Evolutionary conservation across 768 basidiomycete species (phyloP).

Genomic region (Ephemerocybe angulata): DNA sequence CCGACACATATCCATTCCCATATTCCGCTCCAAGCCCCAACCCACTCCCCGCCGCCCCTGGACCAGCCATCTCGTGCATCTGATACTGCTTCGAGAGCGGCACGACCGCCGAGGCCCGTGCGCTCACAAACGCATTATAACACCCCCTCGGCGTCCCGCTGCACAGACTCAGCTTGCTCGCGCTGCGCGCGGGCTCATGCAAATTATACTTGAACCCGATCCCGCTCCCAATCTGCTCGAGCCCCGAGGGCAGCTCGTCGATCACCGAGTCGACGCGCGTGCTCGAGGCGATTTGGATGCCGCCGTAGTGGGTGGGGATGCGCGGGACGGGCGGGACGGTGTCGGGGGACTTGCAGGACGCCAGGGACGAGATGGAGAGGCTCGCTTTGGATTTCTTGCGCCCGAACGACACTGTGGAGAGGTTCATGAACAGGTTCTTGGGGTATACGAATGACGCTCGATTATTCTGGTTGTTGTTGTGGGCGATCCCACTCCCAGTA

Average conservation of each 20-base stretch:
- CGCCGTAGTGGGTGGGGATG: conserved; percentile 11
- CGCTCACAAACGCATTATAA: conserved; percentile 12
- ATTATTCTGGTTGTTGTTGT: too few species aligned
- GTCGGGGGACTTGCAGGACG: too few species aligned
- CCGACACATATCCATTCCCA: too few species aligned
- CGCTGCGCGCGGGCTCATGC: conserved; percentile 19
- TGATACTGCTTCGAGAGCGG: too few species aligned
- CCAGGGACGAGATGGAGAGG: too few species aligned
- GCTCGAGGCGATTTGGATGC: conserved; percentile 32
- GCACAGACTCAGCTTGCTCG: conserved; percentile 26
- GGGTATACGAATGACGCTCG: conserved; percentile 1
- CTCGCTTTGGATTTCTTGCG: conserved; percentile 42
- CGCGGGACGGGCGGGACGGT: neutral
- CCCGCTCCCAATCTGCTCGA: conserved; percentile 48
- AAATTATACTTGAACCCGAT: conserved; percentile 48
- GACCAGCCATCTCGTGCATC: too few species aligned
- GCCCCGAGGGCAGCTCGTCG: conserved; percentile 26
- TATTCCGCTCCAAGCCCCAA: too few species aligned
- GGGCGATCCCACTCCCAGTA: too few species aligned
- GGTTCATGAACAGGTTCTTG: conserved; percentile 20
- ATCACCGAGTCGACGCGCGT: too few species aligned
- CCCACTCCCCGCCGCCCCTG: too few species aligned
- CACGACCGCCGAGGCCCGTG: too few species aligned
- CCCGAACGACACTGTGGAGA: conserved; percentile 30
- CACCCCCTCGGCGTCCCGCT: conserved; percentile 19